phyloP scores from a whole-genome alignment of 257 asterid species.

The Petrea volubilis region DNA sequence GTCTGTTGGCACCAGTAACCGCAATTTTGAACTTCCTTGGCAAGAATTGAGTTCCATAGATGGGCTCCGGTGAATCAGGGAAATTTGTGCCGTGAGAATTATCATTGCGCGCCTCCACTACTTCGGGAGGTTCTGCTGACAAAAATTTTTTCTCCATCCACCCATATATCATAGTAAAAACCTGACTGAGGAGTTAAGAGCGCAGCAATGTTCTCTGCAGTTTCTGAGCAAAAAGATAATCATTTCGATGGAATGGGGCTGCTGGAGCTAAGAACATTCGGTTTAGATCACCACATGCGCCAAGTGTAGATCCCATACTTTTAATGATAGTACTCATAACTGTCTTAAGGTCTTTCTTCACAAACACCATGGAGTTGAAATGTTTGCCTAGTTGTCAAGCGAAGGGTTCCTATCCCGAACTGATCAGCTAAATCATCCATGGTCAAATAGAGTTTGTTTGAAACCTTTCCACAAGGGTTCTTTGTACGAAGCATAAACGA shows the following conservation, averaged over 20 bases:
- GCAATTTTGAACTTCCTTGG: constrained; percentile 98
- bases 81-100: constrained; percentile 91
- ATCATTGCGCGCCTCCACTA: constrained; percentile 85
- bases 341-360: constrained; percentile 87
- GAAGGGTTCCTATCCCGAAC: constrained; percentile 92
- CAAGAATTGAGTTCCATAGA: constrained; percentile 95
- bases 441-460: constrained; percentile 78
- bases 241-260: constrained; percentile 67
- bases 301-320: constrained; percentile 94
- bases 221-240: constrained; percentile 90
- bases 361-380: constrained; percentile 96
- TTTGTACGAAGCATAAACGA: constrained; percentile 98
- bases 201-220: constrained; percentile 93
- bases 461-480: constrained; percentile 96
- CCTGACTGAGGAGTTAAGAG: constrained; percentile 97
- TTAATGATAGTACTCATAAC: constrained; percentile 88
- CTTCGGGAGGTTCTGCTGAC: constrained; percentile 94
- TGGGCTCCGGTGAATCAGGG: constrained; percentile 90
- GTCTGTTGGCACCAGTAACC: constrained; percentile 88
- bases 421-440: constrained; percentile 98
- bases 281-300: constrained; percentile 98
- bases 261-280: constrained; percentile 97
- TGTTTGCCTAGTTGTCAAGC: constrained; percentile 95
- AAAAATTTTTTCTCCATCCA: constrained; percentile 86
- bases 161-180: constrained; percentile 97